These are phyloP conservation scores for Paramecium primaurelia DNA, from an alignment of 73 alveolate genomes.

Conservation along the genomic window DNA sequence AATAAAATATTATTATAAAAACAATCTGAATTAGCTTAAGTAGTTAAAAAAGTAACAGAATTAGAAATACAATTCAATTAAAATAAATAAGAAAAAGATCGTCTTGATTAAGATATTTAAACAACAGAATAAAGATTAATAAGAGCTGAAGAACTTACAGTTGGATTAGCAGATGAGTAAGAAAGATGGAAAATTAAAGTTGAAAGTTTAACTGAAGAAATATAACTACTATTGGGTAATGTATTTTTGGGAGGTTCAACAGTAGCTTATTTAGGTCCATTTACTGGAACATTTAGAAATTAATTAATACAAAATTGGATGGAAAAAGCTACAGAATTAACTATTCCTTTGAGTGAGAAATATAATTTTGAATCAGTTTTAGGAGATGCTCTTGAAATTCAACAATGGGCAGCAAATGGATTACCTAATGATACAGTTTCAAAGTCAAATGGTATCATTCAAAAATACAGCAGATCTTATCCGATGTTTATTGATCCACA, in stretches of 20 bases:
- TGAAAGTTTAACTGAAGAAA: conserved; percentile 70
- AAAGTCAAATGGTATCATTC: no score
- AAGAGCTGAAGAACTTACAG: conserved; percentile 92
- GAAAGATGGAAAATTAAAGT: conserved; percentile 93
- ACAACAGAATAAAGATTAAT: conserved; percentile 79
- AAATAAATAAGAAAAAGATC: conserved; percentile 80
- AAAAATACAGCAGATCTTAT: no score
- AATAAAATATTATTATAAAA: conserved; percentile 80
- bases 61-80: conserved; percentile 83
- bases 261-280: conserved; percentile 92
- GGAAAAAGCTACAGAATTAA: conserved; percentile 71
- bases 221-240: conserved; percentile 83
- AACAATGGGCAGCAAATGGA: no score
- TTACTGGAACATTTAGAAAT: conserved; percentile 86
- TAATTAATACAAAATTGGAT: conserved; percentile 75
- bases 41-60: conserved; percentile 82
- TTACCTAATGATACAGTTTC: no score
- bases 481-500: no score
- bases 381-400: conserved; percentile 56
- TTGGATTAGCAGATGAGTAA: conserved; percentile 91
- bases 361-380: conserved; percentile 62
- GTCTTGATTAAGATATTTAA: conserved; percentile 80
- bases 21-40: conserved; percentile 76
- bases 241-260: conserved; percentile 88
- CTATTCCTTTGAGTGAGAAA: conserved; percentile 66